Base-by-base conservation (phyloP, 164 flowering plant species). In the Buxus sempervirens region DNA sequence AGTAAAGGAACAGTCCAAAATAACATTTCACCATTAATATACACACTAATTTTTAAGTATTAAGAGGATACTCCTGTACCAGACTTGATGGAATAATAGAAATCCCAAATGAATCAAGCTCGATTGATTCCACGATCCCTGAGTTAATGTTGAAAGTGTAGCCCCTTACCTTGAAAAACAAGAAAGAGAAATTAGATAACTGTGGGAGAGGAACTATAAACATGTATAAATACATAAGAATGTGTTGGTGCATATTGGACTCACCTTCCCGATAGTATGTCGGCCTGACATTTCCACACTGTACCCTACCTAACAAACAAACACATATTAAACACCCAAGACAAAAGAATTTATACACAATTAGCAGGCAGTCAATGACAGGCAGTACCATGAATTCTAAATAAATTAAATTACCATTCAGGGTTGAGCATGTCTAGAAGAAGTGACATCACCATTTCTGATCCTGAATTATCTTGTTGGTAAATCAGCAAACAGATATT, bases 31-130 rank as follows among this genome's bases (percentile, higher is more conserved):
- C n/a, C n/a, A n/a, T n/a, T n/a, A n/a, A n/a, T n/a, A n/a, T n/a
- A n/a, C n/a, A n/a, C n/a, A n/a, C n/a, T n/a, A n/a, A n/a, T n/a
- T n/a, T n/a, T n/a, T n/a, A n/a, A n/a, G n/a, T n/a, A n/a, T n/a
- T 8, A 62, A 56, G 56, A 56, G 55, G 63, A 51, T 14, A 66
- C 32, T 55, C 9, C 2, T 82, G 5, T 71, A 91, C 97, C 90
- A 91, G 78, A 73, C 87, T 89, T 32, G 97, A 85, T 60, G 97
- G 97, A 67, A 91, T 84, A 56, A 91, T 75, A 62, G 97, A 82
- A 58, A 88, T 74, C 62, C 97, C 97, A 78, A 89, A 89, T 49
- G 95, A 89, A 78, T 91, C 91, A 53, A 91, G 85, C 81, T 88
- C 97, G 9, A 91, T 91, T 54, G 83, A 81, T 65, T 86, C 93